Conservation (phyloP, 1,139 yeast genomes). For the Meyerozyma smithsonii region DNA sequence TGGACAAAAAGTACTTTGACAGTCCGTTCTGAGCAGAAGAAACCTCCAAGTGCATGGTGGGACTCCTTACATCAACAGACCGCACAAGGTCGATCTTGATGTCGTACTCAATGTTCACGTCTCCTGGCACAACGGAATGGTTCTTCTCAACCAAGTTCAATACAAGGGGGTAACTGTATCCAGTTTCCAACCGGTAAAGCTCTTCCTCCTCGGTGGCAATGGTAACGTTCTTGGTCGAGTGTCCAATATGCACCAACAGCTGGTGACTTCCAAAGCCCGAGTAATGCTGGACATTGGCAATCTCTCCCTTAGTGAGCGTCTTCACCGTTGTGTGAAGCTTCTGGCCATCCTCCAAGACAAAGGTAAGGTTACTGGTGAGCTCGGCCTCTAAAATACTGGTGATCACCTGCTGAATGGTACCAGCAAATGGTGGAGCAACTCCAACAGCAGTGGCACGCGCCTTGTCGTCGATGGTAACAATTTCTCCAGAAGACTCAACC, state of each 20-base stretch:
- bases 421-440: slow-evolving; percentile 28
- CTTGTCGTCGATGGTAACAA: slow-evolving; percentile 20
- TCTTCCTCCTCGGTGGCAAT: background rate
- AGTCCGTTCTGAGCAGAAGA: slow-evolving; percentile 39
- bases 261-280: slow-evolving; percentile 27
- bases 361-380: slow-evolving; percentile 26
- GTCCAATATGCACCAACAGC: slow-evolving; percentile 25
- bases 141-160: slow-evolving; percentile 9
- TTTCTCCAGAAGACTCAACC: slow-evolving; percentile 33
- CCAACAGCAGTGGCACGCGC: slow-evolving; percentile 18
- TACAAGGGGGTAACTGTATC: slow-evolving; percentile 20
- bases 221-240: slow-evolving; percentile 8
- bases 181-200: background rate
- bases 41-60: slow-evolving; percentile 19
- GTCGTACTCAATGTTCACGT: slow-evolving; percentile 17
- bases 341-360: slow-evolving; percentile 31
- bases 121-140: slow-evolving; percentile 9
- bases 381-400: slow-evolving; percentile 26
- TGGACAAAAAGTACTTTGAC: slow-evolving; percentile 40
- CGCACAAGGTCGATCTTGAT: slow-evolving; percentile 11
- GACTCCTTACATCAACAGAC: slow-evolving; percentile 15
- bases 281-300: slow-evolving; percentile 31
- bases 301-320: slow-evolving; percentile 22
- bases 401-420: slow-evolving; percentile 33
- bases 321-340: slow-evolving; percentile 23